Evolutionary conservation across 83 land plant species (phyloP).

Genomic region (Larix sibirica): DNA sequence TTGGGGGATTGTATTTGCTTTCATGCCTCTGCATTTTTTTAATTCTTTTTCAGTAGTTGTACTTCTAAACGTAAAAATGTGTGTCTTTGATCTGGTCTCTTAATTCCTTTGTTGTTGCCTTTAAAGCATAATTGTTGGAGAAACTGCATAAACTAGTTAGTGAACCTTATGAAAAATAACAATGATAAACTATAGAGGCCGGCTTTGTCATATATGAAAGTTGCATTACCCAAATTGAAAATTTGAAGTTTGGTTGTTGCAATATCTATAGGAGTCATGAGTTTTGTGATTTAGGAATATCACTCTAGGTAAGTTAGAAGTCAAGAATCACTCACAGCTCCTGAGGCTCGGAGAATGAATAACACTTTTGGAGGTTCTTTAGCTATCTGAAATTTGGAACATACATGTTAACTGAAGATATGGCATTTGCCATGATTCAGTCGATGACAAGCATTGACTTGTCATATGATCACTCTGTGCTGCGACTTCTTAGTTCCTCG

Average conservation of each 20-base stretch:
- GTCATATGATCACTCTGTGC: background rate
- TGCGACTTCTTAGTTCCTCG: background rate
- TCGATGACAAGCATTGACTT: background rate
- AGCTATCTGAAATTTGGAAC: background rate
- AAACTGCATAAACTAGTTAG: too few species aligned
- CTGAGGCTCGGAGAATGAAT: background rate
- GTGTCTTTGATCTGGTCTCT: background rate
- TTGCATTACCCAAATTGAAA: background rate
- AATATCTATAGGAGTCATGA: background rate
- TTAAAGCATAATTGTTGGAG: background rate
- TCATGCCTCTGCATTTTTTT: background rate
- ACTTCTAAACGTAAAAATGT: background rate
- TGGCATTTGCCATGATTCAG: background rate
- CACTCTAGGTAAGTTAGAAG: background rate
- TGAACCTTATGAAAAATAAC: too few species aligned
- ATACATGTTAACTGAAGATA: background rate
- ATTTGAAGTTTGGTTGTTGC: background rate
- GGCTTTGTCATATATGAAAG: background rate
- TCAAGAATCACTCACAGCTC: background rate
- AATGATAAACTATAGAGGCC: too few species aligned
- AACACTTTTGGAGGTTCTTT: background rate
- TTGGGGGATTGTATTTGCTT: background rate
- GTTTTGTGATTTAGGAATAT: too few species aligned
- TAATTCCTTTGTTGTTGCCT: background rate
- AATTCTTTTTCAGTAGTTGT: background rate